Percentiles rank a stretch among this genome's conserved stretches.
Conservation (phyloP, 2,329 filamentous ascomycete genomes). For the Xylaria sp. region DNA sequence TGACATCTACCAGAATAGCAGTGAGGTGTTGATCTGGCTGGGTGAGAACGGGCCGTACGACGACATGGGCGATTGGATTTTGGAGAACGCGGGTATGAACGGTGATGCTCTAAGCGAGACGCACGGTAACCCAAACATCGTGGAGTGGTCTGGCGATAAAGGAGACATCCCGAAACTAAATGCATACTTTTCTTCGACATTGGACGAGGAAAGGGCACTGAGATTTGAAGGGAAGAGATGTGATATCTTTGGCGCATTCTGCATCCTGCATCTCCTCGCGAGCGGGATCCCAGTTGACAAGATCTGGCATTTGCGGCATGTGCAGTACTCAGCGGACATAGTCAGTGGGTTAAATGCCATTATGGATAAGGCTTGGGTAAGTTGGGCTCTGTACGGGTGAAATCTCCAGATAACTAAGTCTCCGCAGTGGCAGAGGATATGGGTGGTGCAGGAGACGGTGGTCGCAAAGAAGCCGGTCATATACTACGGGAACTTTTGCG, state of each 20-base stretch:
- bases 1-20: constrained; percentile 37
- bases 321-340: constrained; percentile 27
- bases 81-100: neutral
- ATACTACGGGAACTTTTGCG: constrained; percentile 34
- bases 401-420: constrained; percentile 10
- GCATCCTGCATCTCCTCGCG: constrained; percentile 31
- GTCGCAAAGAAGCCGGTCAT: constrained; percentile 31
- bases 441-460: constrained; percentile 40
- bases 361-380: constrained; percentile 36
- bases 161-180: constrained; percentile 31
- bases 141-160: constrained; percentile 33
- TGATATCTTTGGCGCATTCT: constrained; percentile 38
- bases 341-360: constrained; percentile 33
- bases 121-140: constrained; percentile 21
- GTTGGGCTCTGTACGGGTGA: neutral
- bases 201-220: neutral
- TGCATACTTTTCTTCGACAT: constrained; percentile 26
- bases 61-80: constrained; percentile 30
- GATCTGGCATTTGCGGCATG: constrained; percentile 35
- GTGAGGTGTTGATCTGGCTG: constrained; percentile 38
- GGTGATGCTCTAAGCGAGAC: neutral
- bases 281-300: constrained; percentile 34
- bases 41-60: constrained; percentile 34
- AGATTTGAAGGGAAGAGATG: constrained; percentile 3
- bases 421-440: constrained; percentile 36